Percentiles rank a stretch among this genome's conserved stretches.
Evolutionary conservation across 768 basidiomycete species (phyloP).

Genomic region (Erythrobasidium yunnanense): DNA sequence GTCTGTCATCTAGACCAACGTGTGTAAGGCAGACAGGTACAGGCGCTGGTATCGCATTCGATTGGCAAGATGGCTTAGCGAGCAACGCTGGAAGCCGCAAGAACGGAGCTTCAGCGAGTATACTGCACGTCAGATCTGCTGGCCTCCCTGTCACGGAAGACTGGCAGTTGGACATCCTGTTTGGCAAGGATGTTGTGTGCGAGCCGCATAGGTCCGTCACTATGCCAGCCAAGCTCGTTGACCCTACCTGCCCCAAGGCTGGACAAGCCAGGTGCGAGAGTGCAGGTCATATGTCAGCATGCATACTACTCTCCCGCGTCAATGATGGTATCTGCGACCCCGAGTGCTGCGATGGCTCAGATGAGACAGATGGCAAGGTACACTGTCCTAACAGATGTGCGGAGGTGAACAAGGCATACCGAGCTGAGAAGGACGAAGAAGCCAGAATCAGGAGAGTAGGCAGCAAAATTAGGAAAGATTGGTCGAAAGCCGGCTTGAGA

Average conservation of each 20-base stretch:
- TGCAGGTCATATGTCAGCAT: conserved; percentile 71
- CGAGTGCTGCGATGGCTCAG: conserved; percentile 91
- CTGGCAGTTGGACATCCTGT: conserved; percentile 43
- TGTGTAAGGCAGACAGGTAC: conserved; percentile 48
- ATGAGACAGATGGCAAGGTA: conserved; percentile 59
- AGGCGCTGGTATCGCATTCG: conserved; percentile 54
- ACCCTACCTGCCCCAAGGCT: conserved; percentile 25
- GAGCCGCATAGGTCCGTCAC: background rate
- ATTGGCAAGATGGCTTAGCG: conserved; percentile 53
- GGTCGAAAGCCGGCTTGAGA: conserved; percentile 73
- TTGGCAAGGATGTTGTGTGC: conserved; percentile 30
- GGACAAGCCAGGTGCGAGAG: conserved; percentile 69
- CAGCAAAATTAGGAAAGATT: conserved; percentile 77
- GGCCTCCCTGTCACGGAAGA: conserved; percentile 39
- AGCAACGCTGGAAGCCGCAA: conserved; percentile 42
- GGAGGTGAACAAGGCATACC: conserved; percentile 60
- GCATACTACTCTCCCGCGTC: conserved; percentile 68
- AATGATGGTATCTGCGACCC: conserved; percentile 87
- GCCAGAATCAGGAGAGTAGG: conserved; percentile 76
- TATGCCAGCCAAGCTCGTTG: conserved; percentile 29
- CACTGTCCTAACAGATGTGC: conserved; percentile 68
- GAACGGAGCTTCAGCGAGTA: conserved; percentile 46
- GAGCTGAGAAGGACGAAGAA: conserved; percentile 60
- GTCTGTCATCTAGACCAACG: conserved; percentile 55
- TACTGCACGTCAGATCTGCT: conserved; percentile 53